phyloP scores from a whole-genome alignment of 2,329 filamentous ascomycete genomes.

The Penicillium hesseltinei region DNA sequence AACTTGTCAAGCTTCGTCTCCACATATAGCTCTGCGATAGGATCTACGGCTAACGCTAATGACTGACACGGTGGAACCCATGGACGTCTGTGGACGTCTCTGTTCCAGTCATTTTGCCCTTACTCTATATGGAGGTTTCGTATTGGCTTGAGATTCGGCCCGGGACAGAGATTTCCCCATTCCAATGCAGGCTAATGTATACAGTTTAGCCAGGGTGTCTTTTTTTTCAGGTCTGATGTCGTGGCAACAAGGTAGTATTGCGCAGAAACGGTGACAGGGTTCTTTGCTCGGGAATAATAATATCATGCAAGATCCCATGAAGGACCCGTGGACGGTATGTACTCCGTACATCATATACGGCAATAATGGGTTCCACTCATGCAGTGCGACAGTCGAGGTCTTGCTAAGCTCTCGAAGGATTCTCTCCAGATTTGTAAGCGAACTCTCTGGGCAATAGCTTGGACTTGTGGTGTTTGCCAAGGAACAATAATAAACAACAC shows the following conservation, averaged over 20 bases:
- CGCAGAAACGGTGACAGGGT: background rate
- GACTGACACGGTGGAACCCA: background rate
- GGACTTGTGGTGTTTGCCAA: constrained; percentile 2
- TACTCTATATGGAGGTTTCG: background rate
- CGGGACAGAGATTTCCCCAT: constrained; percentile 10
- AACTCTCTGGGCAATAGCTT: background rate
- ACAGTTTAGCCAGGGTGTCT: background rate
- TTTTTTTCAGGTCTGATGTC: background rate
- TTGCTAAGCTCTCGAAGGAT: background rate
- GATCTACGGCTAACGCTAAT: background rate
- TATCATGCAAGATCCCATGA: background rate
- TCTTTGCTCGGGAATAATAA: background rate
- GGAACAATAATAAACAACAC: background rate
- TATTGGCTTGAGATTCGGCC: constrained; percentile 17
- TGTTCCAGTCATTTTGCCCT: background rate
- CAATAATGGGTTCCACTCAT: background rate
- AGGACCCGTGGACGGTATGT: background rate
- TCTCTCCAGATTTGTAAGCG: background rate
- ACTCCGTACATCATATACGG: background rate
- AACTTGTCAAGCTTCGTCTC: constrained; percentile 8
- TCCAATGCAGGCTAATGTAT: constrained; percentile 3
- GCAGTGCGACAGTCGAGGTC: background rate
- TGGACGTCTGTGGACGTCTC: constrained; percentile 3
- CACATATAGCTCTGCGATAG: constrained; percentile 4
- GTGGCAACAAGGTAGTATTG: background rate